phyloP scores from a whole-genome alignment of 768 basidiomycete genomes.

The Boletellus emodensis region DNA sequence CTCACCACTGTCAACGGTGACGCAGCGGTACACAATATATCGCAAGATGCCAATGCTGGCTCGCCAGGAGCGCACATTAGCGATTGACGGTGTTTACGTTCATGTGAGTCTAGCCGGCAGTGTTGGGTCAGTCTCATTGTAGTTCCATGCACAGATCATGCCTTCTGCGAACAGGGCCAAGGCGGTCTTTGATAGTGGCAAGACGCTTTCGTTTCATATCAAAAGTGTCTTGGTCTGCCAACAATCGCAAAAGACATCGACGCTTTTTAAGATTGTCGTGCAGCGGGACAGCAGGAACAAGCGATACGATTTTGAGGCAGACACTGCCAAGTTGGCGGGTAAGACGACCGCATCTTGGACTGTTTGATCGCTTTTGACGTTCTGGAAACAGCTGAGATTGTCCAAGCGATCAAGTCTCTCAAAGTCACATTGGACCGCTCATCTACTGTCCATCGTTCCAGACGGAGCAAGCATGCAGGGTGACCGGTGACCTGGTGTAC shows the following conservation, averaged over 20 bases:
- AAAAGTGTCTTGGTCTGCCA: slow-evolving; percentile 81
- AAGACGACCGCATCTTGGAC: slow-evolving; percentile 22
- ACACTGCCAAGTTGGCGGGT: slow-evolving; percentile 78
- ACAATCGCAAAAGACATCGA: slow-evolving; percentile 73
- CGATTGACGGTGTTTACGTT: slow-evolving; percentile 93
- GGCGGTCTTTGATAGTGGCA: slow-evolving; percentile 83
- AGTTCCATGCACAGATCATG: slow-evolving; percentile 61
- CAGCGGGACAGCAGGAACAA: slow-evolving; percentile 73
- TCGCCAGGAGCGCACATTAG: slow-evolving; percentile 84
- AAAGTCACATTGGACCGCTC: slow-evolving; percentile 63
- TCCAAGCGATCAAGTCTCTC: slow-evolving; percentile 63
- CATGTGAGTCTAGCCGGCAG: slow-evolving; percentile 49
- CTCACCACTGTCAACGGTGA: background rate
- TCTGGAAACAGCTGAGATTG: slow-evolving; percentile 59
- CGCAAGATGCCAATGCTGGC: slow-evolving; percentile 95
- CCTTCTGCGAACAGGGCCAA: slow-evolving; percentile 75
- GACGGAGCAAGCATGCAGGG: slow-evolving; percentile 58
- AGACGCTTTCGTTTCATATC: slow-evolving; percentile 91
- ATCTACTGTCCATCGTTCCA: slow-evolving; percentile 55
- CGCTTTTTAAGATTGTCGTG: slow-evolving; percentile 87
- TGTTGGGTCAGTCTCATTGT: slow-evolving; percentile 2
- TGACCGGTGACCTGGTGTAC: slow-evolving; percentile 19
- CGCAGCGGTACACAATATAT: slow-evolving; percentile 84
- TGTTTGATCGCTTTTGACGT: background rate
- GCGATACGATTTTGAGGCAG: slow-evolving; percentile 96